Evolutionary conservation across 2,329 filamentous ascomycete genomes (phyloP), one percentile per base, ranked within the genome.

Genomic region (Phialophora verrucosa): DNA sequence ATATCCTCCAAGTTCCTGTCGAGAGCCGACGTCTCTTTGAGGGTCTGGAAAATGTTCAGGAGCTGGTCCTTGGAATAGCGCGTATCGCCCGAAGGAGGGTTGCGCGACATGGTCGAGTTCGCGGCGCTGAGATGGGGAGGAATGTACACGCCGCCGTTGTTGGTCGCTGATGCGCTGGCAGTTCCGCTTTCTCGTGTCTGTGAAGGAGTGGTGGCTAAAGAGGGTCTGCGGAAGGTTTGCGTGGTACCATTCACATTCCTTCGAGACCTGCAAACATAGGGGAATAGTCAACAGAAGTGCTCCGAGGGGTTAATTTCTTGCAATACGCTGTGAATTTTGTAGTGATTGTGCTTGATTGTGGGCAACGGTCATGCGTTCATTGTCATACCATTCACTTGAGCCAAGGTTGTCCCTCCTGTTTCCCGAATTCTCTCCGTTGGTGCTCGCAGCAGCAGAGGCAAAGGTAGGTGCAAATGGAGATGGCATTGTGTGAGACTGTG

Each of bases 21-120:
- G 68, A 86, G 82, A 62, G 78, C 78, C 54, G 83, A 82, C 50
- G 82, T 81, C 72, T 85, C 82, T 68, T 81, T 80, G 73, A 88
- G 85, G 64, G 79, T 78, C 72, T 85, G 87, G 78, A 87, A 94
- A 71, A 97, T 85, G 63, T 88, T 86, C 65, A 97, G 82, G 69
- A 97, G 82, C 70, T 96, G 87, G 2, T 93, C 91, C 77, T 89
- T 91, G 70, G 87, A 88, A 78, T 96, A 96, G 72, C 90, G 88
- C 57, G 87, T 83, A 50, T 77, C 75, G 14, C 75, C 74, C 62
- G 81, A 79, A 50, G 87, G 80, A 65, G 85, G 85, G 72, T 86
- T 88, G 72, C 87, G 85, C 66, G 75, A 70, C 66, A 69, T 76
- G 78, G 72, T 80, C 78, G 73, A 79, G 72, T 75, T 80, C 76